Base-by-base conservation (phyloP, 768 basidiomycete genomes). In the Russula vinacea region DNA sequence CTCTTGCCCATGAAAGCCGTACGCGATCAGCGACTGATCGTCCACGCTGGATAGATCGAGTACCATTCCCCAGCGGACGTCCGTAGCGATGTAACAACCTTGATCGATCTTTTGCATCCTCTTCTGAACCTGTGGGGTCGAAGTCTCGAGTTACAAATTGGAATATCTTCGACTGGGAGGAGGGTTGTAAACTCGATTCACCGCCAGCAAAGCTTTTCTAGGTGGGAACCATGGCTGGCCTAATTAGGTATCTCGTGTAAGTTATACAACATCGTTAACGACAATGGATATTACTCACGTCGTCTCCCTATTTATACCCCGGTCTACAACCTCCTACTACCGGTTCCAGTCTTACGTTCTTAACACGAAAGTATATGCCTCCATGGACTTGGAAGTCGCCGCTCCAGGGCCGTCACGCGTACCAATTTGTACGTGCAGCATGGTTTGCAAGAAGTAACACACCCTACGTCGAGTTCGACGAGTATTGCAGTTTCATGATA, bases 41-140 rank as follows among this genome's bases (percentile, higher is more conserved):
- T 69, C 66, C 24, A 39, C 62, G 14, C 66, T 52, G 13, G 66
- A 67, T 14, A 69, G 62, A 37, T 69, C 68, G 58, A 69, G 66
- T 32, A 62, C 47, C 59, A 57, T 59, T 22, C 66, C 66, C 66
- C 66, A 69, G n/a, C 66, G 63, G 10, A 59, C 60, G 22, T 69
- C 66, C 40, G 66, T 64, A 35, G 45, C 54, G 0, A 56, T 67
- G 53, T 69, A 69, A 44, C 67, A n/a, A 17, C 68, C 66, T 8
- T 52, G 62, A 22, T 64, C 68, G 19, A 65, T n/a, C n/a, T 52
- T 65, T 11, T 55, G 59, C 55, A 37, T 56, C 14, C 49, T 1
- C 24, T 50, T 50, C 49, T 47, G 54, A 3, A 37, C 33, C 0
- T 55, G 9, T 0, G 42, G 29, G 33, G 22, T 47, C 45, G 45